phyloP scores from a whole-genome alignment of 495 filamentous ascomycete genomes.

The Annulohypoxylon maeteangense region DNA sequence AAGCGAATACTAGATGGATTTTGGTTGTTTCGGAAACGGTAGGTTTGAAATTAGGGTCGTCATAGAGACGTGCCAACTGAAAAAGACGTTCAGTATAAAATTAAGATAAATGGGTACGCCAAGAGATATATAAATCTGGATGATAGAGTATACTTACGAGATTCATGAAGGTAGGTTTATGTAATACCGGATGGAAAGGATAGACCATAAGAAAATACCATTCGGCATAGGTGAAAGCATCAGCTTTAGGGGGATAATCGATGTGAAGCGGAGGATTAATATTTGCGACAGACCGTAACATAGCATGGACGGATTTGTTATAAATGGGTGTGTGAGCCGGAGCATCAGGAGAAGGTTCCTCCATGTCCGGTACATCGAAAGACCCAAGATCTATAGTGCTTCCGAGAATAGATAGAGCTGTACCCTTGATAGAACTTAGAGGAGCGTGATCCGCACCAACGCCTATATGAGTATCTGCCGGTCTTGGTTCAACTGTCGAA shows the following conservation, averaged over 20 bases:
- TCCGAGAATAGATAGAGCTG: slow-evolving; percentile 76
- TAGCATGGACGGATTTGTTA: slow-evolving; percentile 75
- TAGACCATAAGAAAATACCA: slow-evolving; percentile 79
- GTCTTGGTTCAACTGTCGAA: slow-evolving; percentile 51
- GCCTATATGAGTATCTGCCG: slow-evolving; percentile 76
- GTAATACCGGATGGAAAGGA: slow-evolving; percentile 76
- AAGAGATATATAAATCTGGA: neutral
- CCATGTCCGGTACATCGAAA: slow-evolving; percentile 71
- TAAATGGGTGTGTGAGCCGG: slow-evolving; percentile 57
- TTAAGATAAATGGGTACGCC: neutral
- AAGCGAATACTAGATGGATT: slow-evolving; percentile 81
- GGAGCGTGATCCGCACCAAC: slow-evolving; percentile 72
- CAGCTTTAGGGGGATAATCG: slow-evolving; percentile 65
- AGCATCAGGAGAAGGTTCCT: slow-evolving; percentile 63
- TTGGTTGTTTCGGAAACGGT: slow-evolving; percentile 72
- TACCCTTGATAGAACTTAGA: slow-evolving; percentile 78
- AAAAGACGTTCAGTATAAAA: slow-evolving; percentile 19
- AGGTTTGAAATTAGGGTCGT: slow-evolving; percentile 68
- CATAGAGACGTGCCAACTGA: slow-evolving; percentile 70
- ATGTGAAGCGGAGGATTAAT: slow-evolving; percentile 65
- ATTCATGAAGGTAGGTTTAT: slow-evolving; percentile 74
- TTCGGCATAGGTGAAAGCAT: slow-evolving; percentile 70
- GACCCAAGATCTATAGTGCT: slow-evolving; percentile 80
- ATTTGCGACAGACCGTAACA: slow-evolving; percentile 69
- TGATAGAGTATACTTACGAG: slow-evolving; percentile 61